Percentiles rank a stretch among this genome's conserved stretches.
phyloP scores from a whole-genome alignment of 2,329 filamentous ascomycete species.

The Exophiala mesophila region DNA sequence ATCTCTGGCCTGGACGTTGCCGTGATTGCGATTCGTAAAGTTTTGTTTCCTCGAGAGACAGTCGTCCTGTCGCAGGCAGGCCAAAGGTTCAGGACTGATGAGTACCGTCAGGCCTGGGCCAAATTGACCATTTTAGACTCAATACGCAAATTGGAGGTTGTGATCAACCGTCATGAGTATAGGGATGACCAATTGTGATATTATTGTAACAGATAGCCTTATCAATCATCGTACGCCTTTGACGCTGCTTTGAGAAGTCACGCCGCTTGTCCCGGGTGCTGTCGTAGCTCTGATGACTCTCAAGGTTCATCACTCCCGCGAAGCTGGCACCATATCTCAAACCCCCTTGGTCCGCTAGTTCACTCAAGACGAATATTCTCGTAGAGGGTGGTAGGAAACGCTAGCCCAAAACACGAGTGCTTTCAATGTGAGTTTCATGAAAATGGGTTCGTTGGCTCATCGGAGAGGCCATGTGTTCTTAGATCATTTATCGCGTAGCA shows the following conservation, averaged over 20 bases:
- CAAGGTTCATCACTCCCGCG: slow-evolving; percentile 12
- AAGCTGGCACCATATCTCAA: slow-evolving; percentile 2
- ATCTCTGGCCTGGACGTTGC: no score
- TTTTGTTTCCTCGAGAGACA: no score
- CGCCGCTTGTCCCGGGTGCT: slow-evolving; percentile 12
- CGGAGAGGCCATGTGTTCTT: background rate
- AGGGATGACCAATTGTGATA: slow-evolving; percentile 10
- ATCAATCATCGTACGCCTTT: slow-evolving; percentile 10
- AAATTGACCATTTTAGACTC: background rate
- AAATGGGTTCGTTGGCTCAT: background rate
- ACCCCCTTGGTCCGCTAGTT: background rate
- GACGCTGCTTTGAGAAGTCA: slow-evolving; percentile 7
- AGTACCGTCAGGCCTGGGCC: no score
- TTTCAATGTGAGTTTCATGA: background rate
- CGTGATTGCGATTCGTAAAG: no score
- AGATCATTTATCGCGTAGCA: slow-evolving; percentile 16
- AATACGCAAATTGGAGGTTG: background rate
- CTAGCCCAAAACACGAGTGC: background rate
- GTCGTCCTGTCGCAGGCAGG: no score
- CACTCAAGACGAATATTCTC: background rate
- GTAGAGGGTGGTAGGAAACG: background rate
- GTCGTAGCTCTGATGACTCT: slow-evolving; percentile 10
- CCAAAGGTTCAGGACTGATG: no score
- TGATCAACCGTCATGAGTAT: background rate
- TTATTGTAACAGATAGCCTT: slow-evolving; percentile 23